Evolutionary conservation across 257 asterid species (phyloP), one percentile per base, ranked within the genome.

Genomic region (Nicotiana knightiana): DNA sequence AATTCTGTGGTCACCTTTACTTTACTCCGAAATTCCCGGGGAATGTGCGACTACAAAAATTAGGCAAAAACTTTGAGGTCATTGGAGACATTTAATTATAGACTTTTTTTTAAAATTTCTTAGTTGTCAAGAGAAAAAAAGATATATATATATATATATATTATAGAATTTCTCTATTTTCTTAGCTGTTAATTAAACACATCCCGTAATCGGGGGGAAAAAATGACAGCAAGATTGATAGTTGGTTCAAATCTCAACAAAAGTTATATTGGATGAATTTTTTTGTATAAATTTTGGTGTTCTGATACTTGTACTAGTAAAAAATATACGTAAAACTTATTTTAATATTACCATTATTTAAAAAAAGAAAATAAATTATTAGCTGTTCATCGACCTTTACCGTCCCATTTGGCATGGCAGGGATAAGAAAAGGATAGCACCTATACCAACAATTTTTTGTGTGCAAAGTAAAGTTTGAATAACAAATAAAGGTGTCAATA

Each of bases 381-480:
- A n/a, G 57, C 57, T 71, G 61, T 46, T 46, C 61, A 21, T 71
- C 35, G 18, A 53, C 58, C 18, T 53, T 53, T 53, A 12, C 58
- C 58, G 15, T 53, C 58, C 58, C 58, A 53, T 12, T 21, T 21
- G 37, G 51, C 37, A 53, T 59, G 76, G 54, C 77, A 59, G 77
- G 21, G 51, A 48, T 78, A 43, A 67, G 86, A 59, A 57, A 67
- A 62, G 39, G 76, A 83, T 58, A 30, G 39, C 79, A 77, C 30
- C 51, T 26, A 66, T 37, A 5, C 65, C 39, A 26, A 43, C 51
- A 39, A 1, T 67, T 11, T 70, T 62, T 77, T 46, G 48, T 21
- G 10, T 82, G 16, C 39, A 73, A 76, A 18, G 17, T 32, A 21
- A 46, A 16, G 61, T 43, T 71, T n/a, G 32, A 30, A 30, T 65